Base-by-base conservation (phyloP, 495 filamentous ascomycete species). In the Elaphomyces granulatus region DNA sequence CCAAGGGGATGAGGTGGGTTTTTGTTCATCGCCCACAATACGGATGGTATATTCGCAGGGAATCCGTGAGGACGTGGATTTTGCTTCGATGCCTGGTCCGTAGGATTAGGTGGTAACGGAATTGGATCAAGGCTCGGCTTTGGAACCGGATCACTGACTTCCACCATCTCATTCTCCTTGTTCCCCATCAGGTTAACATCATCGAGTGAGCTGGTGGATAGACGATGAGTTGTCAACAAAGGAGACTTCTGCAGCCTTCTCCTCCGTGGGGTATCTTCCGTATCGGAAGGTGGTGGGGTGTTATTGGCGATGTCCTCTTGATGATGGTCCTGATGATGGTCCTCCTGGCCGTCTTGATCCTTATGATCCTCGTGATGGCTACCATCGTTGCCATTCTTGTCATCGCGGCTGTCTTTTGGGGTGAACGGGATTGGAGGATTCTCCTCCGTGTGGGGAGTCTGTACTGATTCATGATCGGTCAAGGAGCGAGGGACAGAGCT, bases 111-210 rank as follows among this genome's bases (percentile, higher is more conserved):
- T 0, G 65, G 61, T 4, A 53, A 59, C 19, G 61, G 54, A 26
- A 67, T 53, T 37, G 43, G 21, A 17, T 53, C 51, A 20, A 44
- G 42, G 26, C 37, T 37, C 33, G 40, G 38, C 15, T 14, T 26
- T n/a, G n/a, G 23, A 14, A 21, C 9, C 6, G 20, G 3, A 12
- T 38, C 38, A 34, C 42, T 41, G 21, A 56, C 45, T 7, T 49
- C 50, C n/a, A 40, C 50, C 18, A 53, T 44, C 34, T 67, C 57
- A 8, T 65, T 59, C 18, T 65, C 63, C 19, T 57, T 61, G 36
- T 44, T 72, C 48, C 76, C 75, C 21, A 72, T 73, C 34, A 86
- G 62, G 45, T 73, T 79, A 21, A 87, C 72, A 49, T 81, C 77
- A 43, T 85, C 80, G 26, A 83, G 67, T 18, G 77, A 81, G 14